These are phyloP conservation scores for Hymenoscyphus repandus DNA, from an alignment of 2,329 filamentous ascomycete species.

Conservation along the genomic window DNA sequence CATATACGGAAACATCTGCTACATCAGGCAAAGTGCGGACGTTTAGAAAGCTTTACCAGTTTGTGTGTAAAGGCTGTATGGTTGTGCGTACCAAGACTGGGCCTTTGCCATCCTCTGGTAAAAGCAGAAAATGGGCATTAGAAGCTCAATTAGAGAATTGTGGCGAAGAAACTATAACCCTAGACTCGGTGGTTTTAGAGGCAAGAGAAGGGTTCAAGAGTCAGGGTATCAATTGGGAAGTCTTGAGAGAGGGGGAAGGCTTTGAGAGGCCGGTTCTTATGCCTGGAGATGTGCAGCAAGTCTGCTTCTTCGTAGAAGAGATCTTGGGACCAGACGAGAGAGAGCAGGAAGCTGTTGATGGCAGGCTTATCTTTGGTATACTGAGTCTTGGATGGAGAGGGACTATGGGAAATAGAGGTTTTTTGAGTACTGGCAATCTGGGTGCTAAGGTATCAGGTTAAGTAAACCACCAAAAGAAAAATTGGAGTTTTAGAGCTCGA, in stretches of 20 bases:
- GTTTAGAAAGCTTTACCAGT: constrained; percentile 94
- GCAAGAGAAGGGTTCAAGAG: constrained; percentile 46
- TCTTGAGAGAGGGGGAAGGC: constrained; percentile 26
- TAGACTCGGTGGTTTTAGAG: constrained; percentile 61
- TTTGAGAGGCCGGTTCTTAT: constrained; percentile 55
- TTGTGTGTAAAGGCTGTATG: constrained; percentile 83
- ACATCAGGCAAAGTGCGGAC: constrained; percentile 69
- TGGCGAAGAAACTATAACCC: constrained; percentile 73
- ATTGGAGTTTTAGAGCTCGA: too few relatives aligned
- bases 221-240: constrained; percentile 53
- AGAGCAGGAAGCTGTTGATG: constrained; percentile 42
- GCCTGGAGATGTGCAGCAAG: constrained; percentile 60
- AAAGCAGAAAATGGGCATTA: constrained; percentile 57
- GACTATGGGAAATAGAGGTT: constrained; percentile 84
- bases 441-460: constrained; percentile 39
- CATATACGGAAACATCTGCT: constrained; percentile 82
- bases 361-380: constrained; percentile 67
- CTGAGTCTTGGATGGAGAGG: constrained; percentile 84
- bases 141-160: constrained; percentile 97
- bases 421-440: constrained; percentile 80
- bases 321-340: constrained; percentile 30
- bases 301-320: constrained; percentile 54
- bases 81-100: constrained; percentile 86
- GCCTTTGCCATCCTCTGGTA: constrained; percentile 38
- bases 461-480: too few relatives aligned